A percentile compares a stretch with the other conserved stretches of the same genome.
Evolutionary conservation across 768 basidiomycete genomes (phyloP).

Genomic region (Podaxis sp.): DNA sequence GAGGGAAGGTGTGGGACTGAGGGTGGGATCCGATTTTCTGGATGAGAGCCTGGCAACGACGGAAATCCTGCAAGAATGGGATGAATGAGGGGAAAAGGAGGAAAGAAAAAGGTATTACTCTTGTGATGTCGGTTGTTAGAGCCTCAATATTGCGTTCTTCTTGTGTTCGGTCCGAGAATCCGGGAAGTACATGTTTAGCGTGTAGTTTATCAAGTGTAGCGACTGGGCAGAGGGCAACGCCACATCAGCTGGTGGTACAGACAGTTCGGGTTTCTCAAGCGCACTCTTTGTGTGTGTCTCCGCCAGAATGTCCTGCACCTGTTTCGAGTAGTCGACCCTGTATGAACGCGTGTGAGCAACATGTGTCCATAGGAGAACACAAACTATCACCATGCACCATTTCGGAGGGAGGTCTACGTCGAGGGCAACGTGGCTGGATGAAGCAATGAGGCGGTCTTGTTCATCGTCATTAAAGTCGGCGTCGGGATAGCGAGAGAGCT

Average conservation of each 20-base stretch:
- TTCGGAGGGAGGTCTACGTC: slow-evolving; percentile 74
- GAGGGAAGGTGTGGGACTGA: slow-evolving; percentile 62
- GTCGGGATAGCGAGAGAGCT: slow-evolving; percentile 41
- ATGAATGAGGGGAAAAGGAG: slow-evolving; percentile 33
- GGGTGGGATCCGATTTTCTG: slow-evolving; percentile 60
- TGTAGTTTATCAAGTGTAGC: slow-evolving; percentile 90
- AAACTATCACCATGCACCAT: slow-evolving; percentile 50
- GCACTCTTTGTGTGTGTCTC: slow-evolving; percentile 75
- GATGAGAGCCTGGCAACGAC: slow-evolving; percentile 59
- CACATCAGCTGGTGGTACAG: slow-evolving; percentile 13
- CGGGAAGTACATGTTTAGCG: slow-evolving; percentile 92
- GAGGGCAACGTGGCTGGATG: slow-evolving; percentile 40
- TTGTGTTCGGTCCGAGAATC: slow-evolving; percentile 89
- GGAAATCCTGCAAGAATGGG: slow-evolving; percentile 51
- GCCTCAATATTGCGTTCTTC: slow-evolving; percentile 94
- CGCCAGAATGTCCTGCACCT: slow-evolving; percentile 76
- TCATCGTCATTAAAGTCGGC: slow-evolving; percentile 52
- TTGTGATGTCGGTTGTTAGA: slow-evolving; percentile 83
- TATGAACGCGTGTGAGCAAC: slow-evolving; percentile 15
- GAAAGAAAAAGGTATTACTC: slow-evolving; percentile 48
- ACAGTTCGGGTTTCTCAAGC: slow-evolving; percentile 20
- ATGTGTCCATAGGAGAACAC: slow-evolving; percentile 18
- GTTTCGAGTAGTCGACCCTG: slow-evolving; percentile 92
- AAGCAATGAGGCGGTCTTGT: slow-evolving; percentile 58
- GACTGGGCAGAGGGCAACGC: slow-evolving; percentile 46